Percentiles rank a stretch among this genome's conserved stretches.
Conservation (phyloP, 1,139 yeast species). For the Keqinozyma sinolaborantium region DNA sequence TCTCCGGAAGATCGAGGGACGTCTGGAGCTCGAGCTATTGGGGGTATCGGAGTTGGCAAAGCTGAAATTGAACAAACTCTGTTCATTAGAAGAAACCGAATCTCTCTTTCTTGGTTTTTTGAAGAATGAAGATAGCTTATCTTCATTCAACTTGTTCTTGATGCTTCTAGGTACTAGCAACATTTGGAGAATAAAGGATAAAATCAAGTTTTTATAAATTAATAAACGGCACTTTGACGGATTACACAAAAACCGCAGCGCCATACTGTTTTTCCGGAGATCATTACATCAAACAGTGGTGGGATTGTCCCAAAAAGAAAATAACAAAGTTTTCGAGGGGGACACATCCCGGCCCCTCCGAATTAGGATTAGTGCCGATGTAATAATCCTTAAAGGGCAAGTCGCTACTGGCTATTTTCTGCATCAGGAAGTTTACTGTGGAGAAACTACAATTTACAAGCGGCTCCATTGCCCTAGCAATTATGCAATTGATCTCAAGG, state of each 20-base stretch:
- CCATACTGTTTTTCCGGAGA: not conserved
- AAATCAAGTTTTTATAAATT: not conserved
- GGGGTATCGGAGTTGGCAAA: not conserved
- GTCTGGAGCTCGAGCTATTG: not conserved
- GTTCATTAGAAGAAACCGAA: not conserved
- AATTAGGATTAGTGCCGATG: too few species aligned
- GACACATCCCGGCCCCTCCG: too few species aligned
- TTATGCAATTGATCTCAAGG: too few species aligned
- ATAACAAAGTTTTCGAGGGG: too few species aligned
- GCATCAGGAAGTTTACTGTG: too few species aligned
- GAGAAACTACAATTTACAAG: too few species aligned
- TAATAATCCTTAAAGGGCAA: too few species aligned
- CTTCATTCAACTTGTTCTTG: constrained; percentile 1
- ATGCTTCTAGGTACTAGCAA: constrained; percentile 1
- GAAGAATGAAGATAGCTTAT: not conserved
- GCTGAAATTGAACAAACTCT: not conserved
- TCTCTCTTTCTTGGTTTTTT: not conserved
- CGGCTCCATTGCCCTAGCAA: too few species aligned
- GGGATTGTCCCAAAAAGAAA: not conserved
- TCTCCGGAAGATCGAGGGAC: too few species aligned
- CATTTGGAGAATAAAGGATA: not conserved
- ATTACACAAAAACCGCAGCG: not conserved
- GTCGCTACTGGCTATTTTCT: too few species aligned
- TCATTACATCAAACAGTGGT: not conserved
- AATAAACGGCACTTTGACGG: not conserved